phyloP scores from a whole-genome alignment of 495 filamentous ascomycete species.

The Pyrenula massariospora region DNA sequence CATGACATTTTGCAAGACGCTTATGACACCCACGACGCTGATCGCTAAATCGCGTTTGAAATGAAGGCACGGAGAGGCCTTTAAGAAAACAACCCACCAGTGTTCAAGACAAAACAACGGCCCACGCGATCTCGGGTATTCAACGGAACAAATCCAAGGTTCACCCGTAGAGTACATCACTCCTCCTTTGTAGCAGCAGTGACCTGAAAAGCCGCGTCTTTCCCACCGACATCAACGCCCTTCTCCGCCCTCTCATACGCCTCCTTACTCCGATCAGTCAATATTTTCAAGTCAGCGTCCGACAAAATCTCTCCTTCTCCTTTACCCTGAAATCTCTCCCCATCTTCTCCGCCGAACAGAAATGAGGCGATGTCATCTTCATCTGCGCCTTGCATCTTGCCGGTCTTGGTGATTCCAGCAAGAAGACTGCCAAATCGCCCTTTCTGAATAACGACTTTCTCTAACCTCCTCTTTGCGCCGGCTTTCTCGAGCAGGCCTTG shows the following conservation, averaged over 20 bases:
- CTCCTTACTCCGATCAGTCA: conserved; percentile 77
- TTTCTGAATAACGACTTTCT: conserved; percentile 92
- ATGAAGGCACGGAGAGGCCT: no score
- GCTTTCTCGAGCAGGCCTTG: conserved; percentile 79
- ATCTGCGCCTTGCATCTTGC: conserved; percentile 8
- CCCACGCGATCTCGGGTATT: no score
- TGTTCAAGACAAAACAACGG: no score
- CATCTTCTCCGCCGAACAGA: conserved; percentile 38
- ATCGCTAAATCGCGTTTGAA: no score
- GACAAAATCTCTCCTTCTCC: conserved; percentile 50
- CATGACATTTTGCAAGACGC: no score
- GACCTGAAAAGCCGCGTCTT: conserved; percentile 51
- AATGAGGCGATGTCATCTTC: conserved; percentile 31
- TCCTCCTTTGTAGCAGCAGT: conserved; percentile 48
- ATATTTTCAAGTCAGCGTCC: conserved; percentile 61
- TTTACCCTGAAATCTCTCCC: conserved; percentile 41
- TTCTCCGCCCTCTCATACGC: conserved; percentile 73
- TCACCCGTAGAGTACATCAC: not conserved
- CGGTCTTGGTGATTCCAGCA: conserved; percentile 7
- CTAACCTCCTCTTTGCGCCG: conserved; percentile 85
- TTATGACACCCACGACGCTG: no score
- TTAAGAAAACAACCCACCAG: no score
- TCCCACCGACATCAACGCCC: conserved; percentile 45
- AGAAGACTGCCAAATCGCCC: conserved; percentile 56
- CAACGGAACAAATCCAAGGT: no score